phyloP scores from a whole-genome alignment of 768 basidiomycete genomes.

The Clathrus columnatus region DNA sequence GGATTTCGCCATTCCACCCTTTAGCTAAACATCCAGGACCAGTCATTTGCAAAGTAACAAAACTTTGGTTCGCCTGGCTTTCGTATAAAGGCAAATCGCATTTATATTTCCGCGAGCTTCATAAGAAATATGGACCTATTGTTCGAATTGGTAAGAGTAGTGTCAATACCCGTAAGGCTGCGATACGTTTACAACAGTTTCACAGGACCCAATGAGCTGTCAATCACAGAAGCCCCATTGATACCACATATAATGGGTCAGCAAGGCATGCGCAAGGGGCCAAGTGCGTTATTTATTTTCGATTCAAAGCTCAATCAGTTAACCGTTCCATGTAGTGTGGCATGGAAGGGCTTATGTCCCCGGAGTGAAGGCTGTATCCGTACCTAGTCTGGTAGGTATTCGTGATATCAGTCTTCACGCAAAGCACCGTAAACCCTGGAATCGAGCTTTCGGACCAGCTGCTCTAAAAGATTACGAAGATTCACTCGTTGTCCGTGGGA shows the following conservation, averaged over 20 bases:
- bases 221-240: constrained; percentile 15
- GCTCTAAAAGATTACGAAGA: background rate
- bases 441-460: background rate
- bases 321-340: background rate
- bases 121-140: background rate
- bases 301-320: background rate
- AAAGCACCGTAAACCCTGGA: background rate
- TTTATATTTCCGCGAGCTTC: constrained; percentile 15
- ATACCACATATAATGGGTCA: background rate
- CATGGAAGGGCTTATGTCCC: background rate
- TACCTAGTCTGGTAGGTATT: background rate
- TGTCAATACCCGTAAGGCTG: background rate
- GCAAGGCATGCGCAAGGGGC: background rate
- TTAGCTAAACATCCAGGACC: constrained; percentile 32
- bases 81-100: constrained; percentile 22
- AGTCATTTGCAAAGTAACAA: constrained; percentile 22
- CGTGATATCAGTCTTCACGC: background rate
- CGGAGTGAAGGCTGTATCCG: background rate
- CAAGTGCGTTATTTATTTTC: background rate
- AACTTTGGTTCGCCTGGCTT: constrained; percentile 19
- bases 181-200: background rate
- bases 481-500: background rate
- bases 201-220: constrained; percentile 32
- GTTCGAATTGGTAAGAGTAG: background rate
- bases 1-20: constrained; percentile 31